Conservation (phyloP, 768 basidiomycete species). For the Podaxis sp. region DNA sequence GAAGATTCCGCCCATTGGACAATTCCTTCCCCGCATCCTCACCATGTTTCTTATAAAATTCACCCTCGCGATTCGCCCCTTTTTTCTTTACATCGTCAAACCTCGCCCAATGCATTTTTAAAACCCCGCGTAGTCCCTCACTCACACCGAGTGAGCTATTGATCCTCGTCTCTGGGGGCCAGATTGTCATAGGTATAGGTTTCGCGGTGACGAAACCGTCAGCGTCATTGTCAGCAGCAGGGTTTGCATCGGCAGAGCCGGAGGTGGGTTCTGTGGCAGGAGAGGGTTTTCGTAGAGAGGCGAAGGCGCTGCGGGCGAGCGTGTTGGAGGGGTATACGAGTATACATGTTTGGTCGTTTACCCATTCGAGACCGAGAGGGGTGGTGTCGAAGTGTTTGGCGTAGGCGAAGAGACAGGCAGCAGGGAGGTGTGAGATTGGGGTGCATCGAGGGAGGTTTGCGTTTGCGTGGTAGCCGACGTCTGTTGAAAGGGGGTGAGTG, state of each 20-base stretch:
- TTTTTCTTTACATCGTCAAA: conserved; percentile 74
- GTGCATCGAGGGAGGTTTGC: conserved; percentile 62
- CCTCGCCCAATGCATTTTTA: conserved; percentile 78
- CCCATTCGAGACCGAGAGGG: conserved; percentile 82
- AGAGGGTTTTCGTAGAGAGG: neutral
- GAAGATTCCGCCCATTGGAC: conserved; percentile 35
- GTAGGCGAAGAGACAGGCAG: conserved; percentile 78
- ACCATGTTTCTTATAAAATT: conserved; percentile 81
- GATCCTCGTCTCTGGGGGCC: conserved; percentile 81
- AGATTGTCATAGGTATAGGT: conserved; percentile 68
- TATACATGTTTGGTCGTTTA: conserved; percentile 81
- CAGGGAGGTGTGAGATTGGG: conserved; percentile 75
- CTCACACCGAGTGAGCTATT: conserved; percentile 69
- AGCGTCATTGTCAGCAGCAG: conserved; percentile 40
- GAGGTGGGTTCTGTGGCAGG: neutral
- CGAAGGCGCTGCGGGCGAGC: conserved; percentile 39
- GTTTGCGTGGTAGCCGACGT: conserved; percentile 52
- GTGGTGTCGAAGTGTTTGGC: conserved; percentile 73
- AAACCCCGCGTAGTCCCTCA: conserved; percentile 60
- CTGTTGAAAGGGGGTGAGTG: conserved; percentile 26
- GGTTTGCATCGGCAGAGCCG: conserved; percentile 24
- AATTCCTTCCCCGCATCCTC: conserved; percentile 59
- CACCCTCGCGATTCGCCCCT: conserved; percentile 68
- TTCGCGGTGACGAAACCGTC: conserved; percentile 64
- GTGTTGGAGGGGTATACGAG: conserved; percentile 65